Conservation (phyloP, 2,329 filamentous ascomycete species). For the Scleromitrula shiraiana region DNA sequence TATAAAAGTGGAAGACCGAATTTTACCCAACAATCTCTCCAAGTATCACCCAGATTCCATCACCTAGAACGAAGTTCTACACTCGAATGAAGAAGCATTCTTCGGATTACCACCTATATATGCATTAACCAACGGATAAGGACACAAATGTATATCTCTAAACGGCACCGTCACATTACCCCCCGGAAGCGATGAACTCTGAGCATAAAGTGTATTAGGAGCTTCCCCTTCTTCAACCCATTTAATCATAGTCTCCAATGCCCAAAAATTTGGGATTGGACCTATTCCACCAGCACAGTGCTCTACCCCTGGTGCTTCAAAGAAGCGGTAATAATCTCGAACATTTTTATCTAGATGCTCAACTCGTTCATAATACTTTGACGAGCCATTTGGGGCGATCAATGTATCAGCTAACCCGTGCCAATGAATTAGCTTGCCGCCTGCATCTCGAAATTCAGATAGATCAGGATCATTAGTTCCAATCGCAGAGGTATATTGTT, state of each 20-base stretch:
- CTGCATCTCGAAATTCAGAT: slow-evolving; percentile 6
- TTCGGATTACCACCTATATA: background rate
- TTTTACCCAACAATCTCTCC: too few species aligned
- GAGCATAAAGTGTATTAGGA: slow-evolving; percentile 14
- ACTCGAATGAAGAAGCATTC: background rate
- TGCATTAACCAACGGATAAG: background rate
- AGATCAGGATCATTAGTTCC: slow-evolving; percentile 16
- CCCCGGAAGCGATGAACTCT: background rate
- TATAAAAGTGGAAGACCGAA: too few species aligned
- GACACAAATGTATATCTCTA: background rate
- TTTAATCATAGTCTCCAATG: slow-evolving; percentile 20
- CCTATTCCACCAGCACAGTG: slow-evolving; percentile 29
- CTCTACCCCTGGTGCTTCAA: slow-evolving; percentile 26
- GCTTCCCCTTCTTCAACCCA: slow-evolving; percentile 31
- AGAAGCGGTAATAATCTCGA: slow-evolving; percentile 30
- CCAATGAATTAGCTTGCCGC: slow-evolving; percentile 15
- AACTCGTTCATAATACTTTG: slow-evolving; percentile 25
- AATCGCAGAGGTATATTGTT: slow-evolving; percentile 11
- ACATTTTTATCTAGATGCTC: slow-evolving; percentile 10
- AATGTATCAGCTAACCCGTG: slow-evolving; percentile 15
- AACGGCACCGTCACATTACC: background rate
- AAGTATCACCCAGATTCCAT: too few species aligned
- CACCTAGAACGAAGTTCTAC: background rate
- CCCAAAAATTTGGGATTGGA: slow-evolving; percentile 16
- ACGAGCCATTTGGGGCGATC: slow-evolving; percentile 1